A percentile compares a stretch with the other conserved stretches of the same genome.
phyloP scores from a whole-genome alignment of 208 protist species.

The Trichomonas vaginalis region DNA sequence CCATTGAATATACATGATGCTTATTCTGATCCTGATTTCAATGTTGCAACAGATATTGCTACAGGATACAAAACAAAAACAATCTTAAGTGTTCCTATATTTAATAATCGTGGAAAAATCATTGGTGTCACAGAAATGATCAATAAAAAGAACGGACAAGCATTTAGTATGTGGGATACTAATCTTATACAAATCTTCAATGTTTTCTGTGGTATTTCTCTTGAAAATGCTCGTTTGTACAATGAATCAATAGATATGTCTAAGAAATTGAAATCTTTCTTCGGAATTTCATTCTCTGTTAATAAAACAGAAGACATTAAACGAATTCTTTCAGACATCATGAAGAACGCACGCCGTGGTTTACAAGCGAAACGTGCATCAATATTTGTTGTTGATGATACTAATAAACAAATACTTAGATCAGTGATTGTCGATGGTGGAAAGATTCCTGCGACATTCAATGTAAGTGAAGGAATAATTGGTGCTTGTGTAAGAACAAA shows the following conservation, averaged over 20 bases:
- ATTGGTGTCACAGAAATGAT: neutral
- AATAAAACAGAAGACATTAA: neutral
- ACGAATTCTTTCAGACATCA: neutral
- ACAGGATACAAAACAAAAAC: neutral
- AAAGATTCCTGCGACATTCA: neutral
- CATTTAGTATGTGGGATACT: neutral
- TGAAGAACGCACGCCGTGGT: neutral
- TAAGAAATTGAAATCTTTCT: neutral
- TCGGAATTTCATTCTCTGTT: neutral
- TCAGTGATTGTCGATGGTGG: neutral
- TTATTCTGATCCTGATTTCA: neutral
- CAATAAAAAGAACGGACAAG: neutral
- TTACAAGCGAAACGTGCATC: neutral
- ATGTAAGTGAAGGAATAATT: neutral
- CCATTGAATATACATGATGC: neutral
- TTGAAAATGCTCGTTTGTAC: neutral
- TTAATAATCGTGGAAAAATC: neutral
- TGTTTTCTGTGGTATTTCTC: neutral
- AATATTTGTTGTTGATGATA: neutral
- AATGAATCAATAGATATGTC: neutral
- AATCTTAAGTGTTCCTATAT: neutral
- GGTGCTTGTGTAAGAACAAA: neutral
- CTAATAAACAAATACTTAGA: neutral
- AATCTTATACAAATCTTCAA: neutral
- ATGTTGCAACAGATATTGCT: neutral